Conservation (phyloP, 139 green algal species). For the Chlamydomonas schloesseri region DNA sequence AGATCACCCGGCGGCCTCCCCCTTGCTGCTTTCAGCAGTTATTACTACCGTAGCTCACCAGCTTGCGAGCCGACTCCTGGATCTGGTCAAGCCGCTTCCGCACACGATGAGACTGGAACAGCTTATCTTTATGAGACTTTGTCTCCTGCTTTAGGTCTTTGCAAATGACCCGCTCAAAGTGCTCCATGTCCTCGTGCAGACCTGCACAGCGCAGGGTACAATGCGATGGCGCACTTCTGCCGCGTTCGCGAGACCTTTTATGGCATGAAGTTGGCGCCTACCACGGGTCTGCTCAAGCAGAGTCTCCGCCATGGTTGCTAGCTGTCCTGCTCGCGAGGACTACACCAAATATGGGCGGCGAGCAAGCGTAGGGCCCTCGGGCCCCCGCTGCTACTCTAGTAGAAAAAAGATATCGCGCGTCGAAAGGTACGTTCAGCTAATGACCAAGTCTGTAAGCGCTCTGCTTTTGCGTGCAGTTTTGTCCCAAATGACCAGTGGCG, state of each 20-base stretch:
- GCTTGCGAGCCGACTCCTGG: slow-evolving; percentile 73
- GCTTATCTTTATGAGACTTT: slow-evolving; percentile 83
- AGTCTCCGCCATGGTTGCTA: slow-evolving; percentile 81
- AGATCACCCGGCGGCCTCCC: background rate
- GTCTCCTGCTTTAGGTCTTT: slow-evolving; percentile 86
- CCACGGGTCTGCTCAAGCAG: slow-evolving; percentile 93
- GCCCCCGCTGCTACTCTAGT: no score
- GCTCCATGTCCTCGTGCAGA: slow-evolving; percentile 95
- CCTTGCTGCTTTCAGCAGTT: background rate
- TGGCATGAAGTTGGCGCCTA: slow-evolving; percentile 40
- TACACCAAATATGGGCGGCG: background rate
- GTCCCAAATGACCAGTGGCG: no score
- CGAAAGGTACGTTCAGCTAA: no score
- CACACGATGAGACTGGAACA: slow-evolving; percentile 87
- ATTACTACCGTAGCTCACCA: slow-evolving; percentile 74
- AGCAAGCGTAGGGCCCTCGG: background rate
- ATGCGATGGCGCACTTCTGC: background rate
- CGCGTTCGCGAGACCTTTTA: background rate
- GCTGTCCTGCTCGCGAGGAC: no score
- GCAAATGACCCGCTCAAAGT: slow-evolving; percentile 86
- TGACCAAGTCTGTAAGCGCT: no score
- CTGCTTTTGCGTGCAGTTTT: no score
- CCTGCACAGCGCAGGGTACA: slow-evolving; percentile 52
- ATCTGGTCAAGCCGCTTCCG: slow-evolving; percentile 84
- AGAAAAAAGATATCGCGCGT: no score